Conservation (phyloP, 768 basidiomycete genomes). For the Suillus tomentosus region DNA sequence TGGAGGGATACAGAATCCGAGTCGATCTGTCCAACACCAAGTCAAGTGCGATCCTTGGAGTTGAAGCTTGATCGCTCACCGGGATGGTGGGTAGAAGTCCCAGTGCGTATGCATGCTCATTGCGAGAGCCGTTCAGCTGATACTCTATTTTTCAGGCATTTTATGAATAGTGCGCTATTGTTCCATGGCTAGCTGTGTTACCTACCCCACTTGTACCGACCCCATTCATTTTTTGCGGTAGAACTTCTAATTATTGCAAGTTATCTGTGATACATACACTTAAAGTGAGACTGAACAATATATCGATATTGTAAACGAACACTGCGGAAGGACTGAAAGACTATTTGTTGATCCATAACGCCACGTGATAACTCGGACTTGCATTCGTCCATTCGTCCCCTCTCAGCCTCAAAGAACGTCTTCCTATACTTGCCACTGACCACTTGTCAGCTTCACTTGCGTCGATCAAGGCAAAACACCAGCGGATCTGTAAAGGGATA, state of each 20-base stretch:
- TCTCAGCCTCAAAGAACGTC: background rate
- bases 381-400: background rate
- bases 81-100: background rate
- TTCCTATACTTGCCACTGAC: background rate
- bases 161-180: background rate
- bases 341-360: background rate
- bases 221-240: background rate
- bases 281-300: background rate
- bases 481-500: background rate
- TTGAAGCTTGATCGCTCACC: conserved; percentile 4
- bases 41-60: background rate
- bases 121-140: background rate
- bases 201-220: background rate
- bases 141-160: background rate
- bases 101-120: too few relatives aligned
- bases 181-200: background rate
- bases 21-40: background rate
- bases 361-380: background rate
- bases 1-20: background rate
- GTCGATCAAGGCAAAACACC: background rate
- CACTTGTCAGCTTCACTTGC: background rate
- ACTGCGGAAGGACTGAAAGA: background rate
- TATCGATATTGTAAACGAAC: background rate
- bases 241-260: background rate
- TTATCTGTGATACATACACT: background rate